Evolutionary conservation across 2,329 filamentous ascomycete species (phyloP), one percentile per base, ranked within the genome.

Genomic region (Talaromyces sp.): DNA sequence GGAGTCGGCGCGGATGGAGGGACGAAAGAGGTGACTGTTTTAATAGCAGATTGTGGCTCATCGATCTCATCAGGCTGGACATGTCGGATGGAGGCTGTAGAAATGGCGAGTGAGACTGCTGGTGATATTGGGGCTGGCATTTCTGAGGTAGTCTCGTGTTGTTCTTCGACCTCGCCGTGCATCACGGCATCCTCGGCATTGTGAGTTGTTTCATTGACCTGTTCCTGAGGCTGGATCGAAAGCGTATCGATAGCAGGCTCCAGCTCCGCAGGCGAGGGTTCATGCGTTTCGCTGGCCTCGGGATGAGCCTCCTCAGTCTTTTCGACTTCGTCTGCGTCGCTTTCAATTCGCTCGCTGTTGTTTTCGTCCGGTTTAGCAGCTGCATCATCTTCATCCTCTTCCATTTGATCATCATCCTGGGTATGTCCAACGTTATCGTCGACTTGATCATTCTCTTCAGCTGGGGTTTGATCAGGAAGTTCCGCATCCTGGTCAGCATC

Each of bases 1-100:
- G 68, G 66, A 29, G 68, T 67, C 2, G 65, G 64, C 10, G 65
- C 66, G 21, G 64, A 56, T 6, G 68, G 66, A 59, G 55, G 56
- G n/a, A 57, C 31, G 10, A 46, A 12, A 14, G 48, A 5, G 21
- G 32, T 35, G 1, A 50, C 32, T 17, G 56, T 54, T 41, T 11
- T 41, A 12, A 53, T 24, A 48, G 27, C 31, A 41, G 51, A 55
- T 3, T 26, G 35, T 2, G 17, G 27, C 19, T 58, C 59, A 14
- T 62, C 60, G 10, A 56, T 51, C 35, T 62, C 60, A 48, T 62
- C 60, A 19, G 32, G 31, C 3, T 6, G 12, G 26, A 52, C 17
- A 29, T 17, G 12, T 29, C 17, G 21, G 48, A 27, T 52, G 24
- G 24, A 29, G 10, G n/a, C 17, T 29, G 14, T 27, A 17, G 48